phyloP scores from a whole-genome alignment of 306 rosid species.

The Vigna radiata region DNA sequence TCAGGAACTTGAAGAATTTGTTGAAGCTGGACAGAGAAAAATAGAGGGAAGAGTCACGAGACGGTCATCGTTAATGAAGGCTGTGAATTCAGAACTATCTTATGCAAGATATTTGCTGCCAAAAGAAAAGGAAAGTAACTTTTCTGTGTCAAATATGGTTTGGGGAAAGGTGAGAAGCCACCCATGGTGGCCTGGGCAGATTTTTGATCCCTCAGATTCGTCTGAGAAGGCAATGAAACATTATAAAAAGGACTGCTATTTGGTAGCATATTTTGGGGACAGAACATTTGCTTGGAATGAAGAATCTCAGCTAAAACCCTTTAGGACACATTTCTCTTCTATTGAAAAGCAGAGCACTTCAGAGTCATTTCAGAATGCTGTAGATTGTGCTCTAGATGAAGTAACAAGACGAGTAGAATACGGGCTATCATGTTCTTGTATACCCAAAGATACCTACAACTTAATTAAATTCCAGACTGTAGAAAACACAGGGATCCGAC shows the following conservation, averaged over 20 bases:
- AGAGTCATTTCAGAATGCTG: slow-evolving; percentile 82
- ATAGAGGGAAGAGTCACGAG: slow-evolving; percentile 39
- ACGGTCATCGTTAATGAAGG: slow-evolving; percentile 39
- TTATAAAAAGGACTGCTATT: slow-evolving; percentile 78
- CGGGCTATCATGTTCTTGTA: slow-evolving; percentile 84
- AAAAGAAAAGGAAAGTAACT: slow-evolving; percentile 66
- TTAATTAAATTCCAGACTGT: slow-evolving; percentile 64
- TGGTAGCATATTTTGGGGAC: slow-evolving; percentile 98
- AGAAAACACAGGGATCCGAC: slow-evolving; percentile 83
- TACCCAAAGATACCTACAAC: slow-evolving; percentile 64
- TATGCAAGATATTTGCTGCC: slow-evolving; percentile 62
- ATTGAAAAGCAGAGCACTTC: slow-evolving; percentile 76
- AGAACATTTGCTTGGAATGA: slow-evolving; percentile 98
- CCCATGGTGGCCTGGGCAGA: slow-evolving; percentile 99
- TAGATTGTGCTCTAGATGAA: slow-evolving; percentile 85
- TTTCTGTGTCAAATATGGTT: slow-evolving; percentile 82
- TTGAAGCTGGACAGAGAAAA: slow-evolving; percentile 47
- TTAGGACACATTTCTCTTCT: slow-evolving; percentile 67
- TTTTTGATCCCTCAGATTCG: slow-evolving; percentile 82
- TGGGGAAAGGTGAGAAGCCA: slow-evolving; percentile 99
- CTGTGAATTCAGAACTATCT: slow-evolving; percentile 45
- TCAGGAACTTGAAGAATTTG: slow-evolving; percentile 57
- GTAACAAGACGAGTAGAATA: slow-evolving; percentile 75
- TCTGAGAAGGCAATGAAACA: slow-evolving; percentile 91
- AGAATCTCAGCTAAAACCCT: slow-evolving; percentile 75